A percentile compares a stretch with the other conserved stretches of the same genome.
phyloP scores from a whole-genome alignment of 2,329 filamentous ascomycete genomes.

The Penicillium verrucosum region DNA sequence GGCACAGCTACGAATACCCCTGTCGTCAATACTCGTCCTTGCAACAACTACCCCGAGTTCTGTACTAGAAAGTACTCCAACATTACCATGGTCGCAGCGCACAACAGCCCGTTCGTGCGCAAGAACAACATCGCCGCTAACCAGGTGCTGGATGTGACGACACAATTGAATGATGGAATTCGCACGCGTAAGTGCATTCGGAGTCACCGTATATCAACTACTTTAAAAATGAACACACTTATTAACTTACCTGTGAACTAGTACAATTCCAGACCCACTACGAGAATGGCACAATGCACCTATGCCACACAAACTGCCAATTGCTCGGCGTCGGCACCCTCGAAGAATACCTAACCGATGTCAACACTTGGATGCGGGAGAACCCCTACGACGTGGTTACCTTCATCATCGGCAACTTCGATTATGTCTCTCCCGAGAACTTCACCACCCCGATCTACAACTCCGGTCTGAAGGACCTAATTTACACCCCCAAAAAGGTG shows the following conservation, averaged over 20 bases:
- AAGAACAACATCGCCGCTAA: slow-evolving; percentile 71
- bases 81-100: slow-evolving; percentile 71
- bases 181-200: slow-evolving; percentile 49
- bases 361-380: slow-evolving; percentile 67
- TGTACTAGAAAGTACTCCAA: slow-evolving; percentile 76
- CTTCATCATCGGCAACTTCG: slow-evolving; percentile 79
- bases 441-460: slow-evolving; percentile 68
- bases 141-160: slow-evolving; percentile 64
- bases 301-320: slow-evolving; percentile 82
- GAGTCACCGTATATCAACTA: background rate
- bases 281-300: slow-evolving; percentile 61
- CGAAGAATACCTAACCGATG: slow-evolving; percentile 65
- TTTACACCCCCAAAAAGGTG: slow-evolving; percentile 68
- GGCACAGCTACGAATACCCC: slow-evolving; percentile 42
- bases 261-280: slow-evolving; percentile 61
- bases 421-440: slow-evolving; percentile 62
- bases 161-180: slow-evolving; percentile 73
- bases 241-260: slow-evolving; percentile 23
- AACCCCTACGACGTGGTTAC: slow-evolving; percentile 88
- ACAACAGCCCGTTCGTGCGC: slow-evolving; percentile 77
- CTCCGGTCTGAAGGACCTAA: slow-evolving; percentile 68
- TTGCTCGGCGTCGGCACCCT: slow-evolving; percentile 78
- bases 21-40: slow-evolving; percentile 68
- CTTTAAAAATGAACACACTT: background rate
- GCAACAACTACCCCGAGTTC: slow-evolving; percentile 75